Percentiles rank a stretch among this genome's conserved stretches.
phyloP scores from a whole-genome alignment of 2,329 filamentous ascomycete species.

The Cercospora sp. region DNA sequence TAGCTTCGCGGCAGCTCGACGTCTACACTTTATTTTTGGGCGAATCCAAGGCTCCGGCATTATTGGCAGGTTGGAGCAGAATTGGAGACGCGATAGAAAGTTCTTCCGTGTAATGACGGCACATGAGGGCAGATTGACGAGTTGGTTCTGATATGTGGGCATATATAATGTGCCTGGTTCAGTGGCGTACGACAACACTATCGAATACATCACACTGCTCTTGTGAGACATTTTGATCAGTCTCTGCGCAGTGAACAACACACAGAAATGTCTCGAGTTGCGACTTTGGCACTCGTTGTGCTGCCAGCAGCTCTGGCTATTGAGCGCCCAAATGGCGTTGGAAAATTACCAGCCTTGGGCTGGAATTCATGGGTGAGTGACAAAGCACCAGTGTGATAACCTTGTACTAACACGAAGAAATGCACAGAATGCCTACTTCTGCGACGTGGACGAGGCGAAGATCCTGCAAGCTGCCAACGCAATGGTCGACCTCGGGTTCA shows the following conservation, averaged over 20 bases:
- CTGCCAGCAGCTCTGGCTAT: not conserved
- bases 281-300: not conserved
- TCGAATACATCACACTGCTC: not conserved
- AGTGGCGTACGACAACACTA: not conserved
- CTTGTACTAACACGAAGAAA: not conserved
- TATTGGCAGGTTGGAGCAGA: not conserved
- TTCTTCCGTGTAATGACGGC: not conserved
- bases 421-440: not conserved
- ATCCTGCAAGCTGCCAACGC: not conserved
- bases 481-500: not conserved
- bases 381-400: not conserved
- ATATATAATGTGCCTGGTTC: not conserved
- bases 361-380: not conserved
- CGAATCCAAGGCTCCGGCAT: not conserved
- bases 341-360: not conserved
- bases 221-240: not conserved
- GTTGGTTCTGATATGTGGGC: not conserved
- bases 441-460: not conserved
- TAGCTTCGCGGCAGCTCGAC: not conserved
- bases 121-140: not conserved
- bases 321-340: not conserved
- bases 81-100: not conserved
- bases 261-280: not conserved
- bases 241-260: not conserved
- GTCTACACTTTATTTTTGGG: not conserved